Conservation (phyloP, 1,284 basidiomycete genomes). For the Athelia sp. region DNA sequence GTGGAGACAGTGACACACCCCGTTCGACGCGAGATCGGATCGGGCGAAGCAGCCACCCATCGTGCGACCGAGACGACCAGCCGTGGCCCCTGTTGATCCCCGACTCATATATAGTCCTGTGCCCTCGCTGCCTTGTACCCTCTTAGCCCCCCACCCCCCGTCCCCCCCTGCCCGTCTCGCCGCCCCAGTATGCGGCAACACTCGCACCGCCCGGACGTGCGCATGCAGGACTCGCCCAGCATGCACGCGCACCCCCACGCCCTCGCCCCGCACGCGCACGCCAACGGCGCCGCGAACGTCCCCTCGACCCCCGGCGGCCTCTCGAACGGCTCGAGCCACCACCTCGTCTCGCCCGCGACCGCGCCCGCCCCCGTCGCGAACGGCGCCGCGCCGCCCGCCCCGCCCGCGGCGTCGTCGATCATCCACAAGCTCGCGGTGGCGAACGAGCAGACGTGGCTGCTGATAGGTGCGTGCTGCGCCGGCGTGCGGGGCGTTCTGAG, state of each 20-base stretch:
- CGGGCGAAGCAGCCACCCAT: constrained; percentile 15
- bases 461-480: constrained; percentile 62
- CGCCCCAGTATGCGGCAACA: constrained; percentile 35
- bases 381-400: constrained; percentile 27
- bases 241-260: constrained; percentile 21
- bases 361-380: constrained; percentile 38
- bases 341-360: constrained; percentile 45
- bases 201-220: constrained; percentile 55
- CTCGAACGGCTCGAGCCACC: constrained; percentile 37
- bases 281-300: constrained; percentile 41
- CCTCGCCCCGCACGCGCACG: constrained; percentile 37
- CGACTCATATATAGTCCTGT: constrained; percentile 25
- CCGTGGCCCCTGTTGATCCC: constrained; percentile 39
- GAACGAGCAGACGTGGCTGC: constrained; percentile 90
- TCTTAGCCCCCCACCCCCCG: constrained; percentile 12
- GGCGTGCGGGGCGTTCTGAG: constrained; percentile 2
- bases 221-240: constrained; percentile 45
- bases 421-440: constrained; percentile 76
- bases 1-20: too few species aligned
- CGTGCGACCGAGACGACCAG: constrained; percentile 44
- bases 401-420: constrained; percentile 26
- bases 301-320: constrained; percentile 34
- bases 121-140: constrained; percentile 20
- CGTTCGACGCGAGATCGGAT: too few species aligned
- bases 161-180: constrained; percentile 42